These are phyloP conservation scores for Spinacia oleracea DNA, from an alignment of 179 eudicot genomes.

Conservation along the genomic window DNA sequence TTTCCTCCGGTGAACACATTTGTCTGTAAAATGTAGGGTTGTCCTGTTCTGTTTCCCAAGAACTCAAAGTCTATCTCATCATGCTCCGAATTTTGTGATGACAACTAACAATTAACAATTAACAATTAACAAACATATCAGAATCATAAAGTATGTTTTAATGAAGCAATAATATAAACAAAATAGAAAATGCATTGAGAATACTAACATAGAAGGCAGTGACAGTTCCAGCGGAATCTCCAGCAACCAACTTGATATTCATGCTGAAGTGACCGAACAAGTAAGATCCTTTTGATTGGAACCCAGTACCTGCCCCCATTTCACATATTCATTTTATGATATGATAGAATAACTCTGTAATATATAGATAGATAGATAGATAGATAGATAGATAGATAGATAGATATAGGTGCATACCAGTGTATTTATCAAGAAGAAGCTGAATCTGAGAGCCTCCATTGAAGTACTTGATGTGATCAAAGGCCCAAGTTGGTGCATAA, in stretches of 20 bases:
- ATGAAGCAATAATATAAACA: too few species aligned
- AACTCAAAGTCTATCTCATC: conserved; percentile 89
- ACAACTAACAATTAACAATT: conserved; percentile 37
- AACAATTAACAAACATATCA: too few species aligned
- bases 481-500: conserved; percentile 73
- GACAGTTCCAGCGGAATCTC: conserved; percentile 25
- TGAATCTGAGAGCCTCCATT: conserved; percentile 71
- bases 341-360: too few species aligned
- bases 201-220: conserved; percentile 75
- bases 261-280: conserved; percentile 55
- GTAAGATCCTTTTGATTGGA: conserved; percentile 83
- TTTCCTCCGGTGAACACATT: conserved; percentile 80
- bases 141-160: too few species aligned
- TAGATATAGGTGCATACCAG: conserved; percentile 19
- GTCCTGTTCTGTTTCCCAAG: conserved; percentile 76
- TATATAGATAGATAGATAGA: not conserved
- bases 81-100: conserved; percentile 76
- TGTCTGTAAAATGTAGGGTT: conserved; percentile 79
- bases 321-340: too few species aligned
- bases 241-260: conserved; percentile 36
- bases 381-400: not conserved
- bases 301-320: conserved; percentile 79
- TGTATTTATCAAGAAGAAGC: conserved; percentile 53
- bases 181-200: too few species aligned
- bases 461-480: conserved; percentile 68